These are phyloP conservation scores for Nannochloropsis salina DNA, from an alignment of 108 stramenopile genomes.

Conservation along the genomic window DNA sequence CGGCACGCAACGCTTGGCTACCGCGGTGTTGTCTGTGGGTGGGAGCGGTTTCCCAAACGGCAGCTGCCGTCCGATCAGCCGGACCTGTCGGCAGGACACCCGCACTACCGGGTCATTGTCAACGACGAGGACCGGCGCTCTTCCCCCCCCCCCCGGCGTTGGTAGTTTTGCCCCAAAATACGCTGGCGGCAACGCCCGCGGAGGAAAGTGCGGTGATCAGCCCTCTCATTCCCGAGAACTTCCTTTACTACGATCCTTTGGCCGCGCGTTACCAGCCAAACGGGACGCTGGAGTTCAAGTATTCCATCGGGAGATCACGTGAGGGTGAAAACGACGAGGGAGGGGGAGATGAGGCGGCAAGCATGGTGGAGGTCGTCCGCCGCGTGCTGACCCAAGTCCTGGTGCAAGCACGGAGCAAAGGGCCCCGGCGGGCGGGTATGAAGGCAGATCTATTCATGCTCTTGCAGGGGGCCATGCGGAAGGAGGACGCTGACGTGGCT, in stretches of 20 bases:
- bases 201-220: slow-evolving; percentile 16
- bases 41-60: neutral
- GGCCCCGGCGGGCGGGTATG: neutral
- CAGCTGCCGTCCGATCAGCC: neutral
- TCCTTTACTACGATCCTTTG: neutral
- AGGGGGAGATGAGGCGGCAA: neutral
- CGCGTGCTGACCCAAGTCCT: neutral
- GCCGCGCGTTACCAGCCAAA: neutral
- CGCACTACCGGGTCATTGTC: slow-evolving; percentile 9
- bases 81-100: neutral
- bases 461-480: neutral
- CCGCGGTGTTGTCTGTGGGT: neutral
- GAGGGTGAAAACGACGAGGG: neutral
- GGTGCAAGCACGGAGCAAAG: neutral
- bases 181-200: neutral
- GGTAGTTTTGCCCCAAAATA: neutral
- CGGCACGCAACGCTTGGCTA: neutral
- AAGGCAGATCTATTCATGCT: neutral
- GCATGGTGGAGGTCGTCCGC: neutral
- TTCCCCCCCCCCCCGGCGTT: neutral
- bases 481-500: neutral
- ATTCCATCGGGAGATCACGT: neutral
- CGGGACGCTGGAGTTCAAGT: neutral
- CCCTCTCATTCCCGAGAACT: neutral
- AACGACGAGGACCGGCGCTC: neutral